Evolutionary conservation across 179 eudicot species (phyloP), one percentile per base, ranked within the genome.

Genomic region (Gypsophila paniculata): DNA sequence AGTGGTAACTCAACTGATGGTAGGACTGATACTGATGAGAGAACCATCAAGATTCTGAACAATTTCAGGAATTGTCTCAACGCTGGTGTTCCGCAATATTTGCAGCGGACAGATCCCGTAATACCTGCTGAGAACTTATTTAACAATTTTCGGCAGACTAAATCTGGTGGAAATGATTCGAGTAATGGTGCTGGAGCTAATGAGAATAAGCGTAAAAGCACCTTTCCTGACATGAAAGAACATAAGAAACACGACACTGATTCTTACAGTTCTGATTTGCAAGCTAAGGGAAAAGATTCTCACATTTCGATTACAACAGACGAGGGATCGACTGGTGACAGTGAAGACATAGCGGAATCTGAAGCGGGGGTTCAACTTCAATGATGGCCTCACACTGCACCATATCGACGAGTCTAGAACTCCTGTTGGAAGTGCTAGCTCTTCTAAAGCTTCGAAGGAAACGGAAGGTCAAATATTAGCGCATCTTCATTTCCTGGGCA

Each of bases 291-390:
- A 22, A 86, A 82, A 70, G 75, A 82, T 9, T 89, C 98, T 8
- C 87, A 88, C 75, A 84, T 94, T 64, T 89, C 97, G 65, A 82
- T 91, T 73, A 86, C 86, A 38, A 91, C 98, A 2, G 99, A 94
- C 52, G 97, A 94, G 65, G 97, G 92, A 61, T 94, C 97, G 51
- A 87, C 91, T 38, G 99, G 96, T 62, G 99, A 94, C 38, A 89
- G 91, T 77, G 99, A 94, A 80, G 99, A 90, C 74, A 92, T 94
- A 68, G 99, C 95, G 32, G 99, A 94, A 74, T 94, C 99, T 61
- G 99, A 94, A 76, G 96, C 82, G 5, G 96, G 83, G 94, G 86
- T 57, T 85, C 93, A 60, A 85, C 88, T 61, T 89, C 97, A 26
- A 84, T 83, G 80, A 71, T 84, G 58, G 65, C 44, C 69, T 60